Evolutionary conservation across 2,329 filamentous ascomycete species (phyloP), one percentile per base, ranked within the genome.

Genomic region (Botrytis deweyae): DNA sequence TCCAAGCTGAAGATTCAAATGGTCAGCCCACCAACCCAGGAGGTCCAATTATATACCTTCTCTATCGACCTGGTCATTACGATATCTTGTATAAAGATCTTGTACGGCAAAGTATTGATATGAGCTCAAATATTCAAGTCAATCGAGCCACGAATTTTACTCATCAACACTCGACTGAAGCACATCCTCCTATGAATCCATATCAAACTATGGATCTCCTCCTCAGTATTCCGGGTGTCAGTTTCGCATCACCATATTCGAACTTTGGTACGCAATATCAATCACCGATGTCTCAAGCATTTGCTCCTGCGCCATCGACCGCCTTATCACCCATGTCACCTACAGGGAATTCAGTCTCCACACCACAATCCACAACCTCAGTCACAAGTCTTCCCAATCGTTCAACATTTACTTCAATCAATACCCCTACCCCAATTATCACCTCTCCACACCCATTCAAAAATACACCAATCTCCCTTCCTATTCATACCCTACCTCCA

Each of bases 11-110:
- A 80, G 68, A 85, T 80, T 70, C 83, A 62, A 77, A 85, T 78
- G 67, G 79, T n/a, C 74, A 78, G 18, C 79, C 79, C 4, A 78
- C 77, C 10, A 71, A 81, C 81, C 78, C 79, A 76, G 70, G 81
- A 81, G 87, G 85, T 0, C 85, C 86, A 40, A 85, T 88, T 46
- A 88, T 91, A 52, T 85, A 89, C 77, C 84, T 87, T 75, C 87
- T 86, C 80, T 95, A 84, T 88, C 90, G 85, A 81, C 97, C 85
- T 61, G 94, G 93, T 75, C 96, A 98, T 83, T 99, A 98, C 82
- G 96, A 98, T 82, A 91, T 99, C 75, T 87, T 98, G 49, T 99
- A 99, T 85, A 91, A 89, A 81, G 85, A 87, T 72, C 74, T 79
- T 69, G 44, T 77, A 58, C 71, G 69, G 46, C 75, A 78, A 66